Evolutionary conservation across 2,329 filamentous ascomycete species (phyloP).

Genomic region (Sphaerostilbella broomeana): DNA sequence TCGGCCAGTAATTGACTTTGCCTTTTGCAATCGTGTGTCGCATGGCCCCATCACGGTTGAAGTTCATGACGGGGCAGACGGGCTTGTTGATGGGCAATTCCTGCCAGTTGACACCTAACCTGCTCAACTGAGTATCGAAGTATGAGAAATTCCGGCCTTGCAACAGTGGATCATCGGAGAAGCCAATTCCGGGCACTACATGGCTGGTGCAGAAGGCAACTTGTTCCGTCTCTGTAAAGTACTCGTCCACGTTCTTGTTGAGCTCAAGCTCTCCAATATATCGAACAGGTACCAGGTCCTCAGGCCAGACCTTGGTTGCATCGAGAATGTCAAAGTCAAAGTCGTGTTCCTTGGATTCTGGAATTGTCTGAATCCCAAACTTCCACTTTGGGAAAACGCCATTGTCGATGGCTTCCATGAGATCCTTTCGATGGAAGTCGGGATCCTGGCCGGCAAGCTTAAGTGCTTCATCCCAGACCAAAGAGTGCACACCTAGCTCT

Average conservation of each 20-base stretch:
- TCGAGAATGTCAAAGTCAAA: constrained; percentile 85
- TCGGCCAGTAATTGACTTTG: constrained; percentile 60
- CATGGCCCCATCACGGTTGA: constrained; percentile 67
- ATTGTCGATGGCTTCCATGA: constrained; percentile 66
- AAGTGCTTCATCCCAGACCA: constrained; percentile 74
- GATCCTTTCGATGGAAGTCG: constrained; percentile 75
- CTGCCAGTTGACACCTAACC: constrained; percentile 68
- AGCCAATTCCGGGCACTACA: constrained; percentile 70
- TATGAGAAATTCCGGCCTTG: constrained; percentile 72
- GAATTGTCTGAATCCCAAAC: constrained; percentile 73
- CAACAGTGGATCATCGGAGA: constrained; percentile 65
- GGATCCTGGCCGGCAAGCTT: constrained; percentile 70
- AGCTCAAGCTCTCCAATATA: constrained; percentile 76
- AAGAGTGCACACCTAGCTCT: constrained; percentile 65
- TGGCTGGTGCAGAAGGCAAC: constrained; percentile 77
- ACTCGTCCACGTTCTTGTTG: constrained; percentile 75
- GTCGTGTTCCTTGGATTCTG: constrained; percentile 63
- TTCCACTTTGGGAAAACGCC: constrained; percentile 71
- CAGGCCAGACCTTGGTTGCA: constrained; percentile 80
- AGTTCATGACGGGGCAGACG: constrained; percentile 67
- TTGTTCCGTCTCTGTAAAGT: constrained; percentile 77
- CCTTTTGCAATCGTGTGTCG: constrained; percentile 65
- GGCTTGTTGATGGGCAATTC: constrained; percentile 73
- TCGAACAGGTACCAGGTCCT: constrained; percentile 65
- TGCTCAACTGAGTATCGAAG: constrained; percentile 63